phyloP scores from a whole-genome alignment of 1,139 yeast genomes.

The Suhomyces bolitotheri region DNA sequence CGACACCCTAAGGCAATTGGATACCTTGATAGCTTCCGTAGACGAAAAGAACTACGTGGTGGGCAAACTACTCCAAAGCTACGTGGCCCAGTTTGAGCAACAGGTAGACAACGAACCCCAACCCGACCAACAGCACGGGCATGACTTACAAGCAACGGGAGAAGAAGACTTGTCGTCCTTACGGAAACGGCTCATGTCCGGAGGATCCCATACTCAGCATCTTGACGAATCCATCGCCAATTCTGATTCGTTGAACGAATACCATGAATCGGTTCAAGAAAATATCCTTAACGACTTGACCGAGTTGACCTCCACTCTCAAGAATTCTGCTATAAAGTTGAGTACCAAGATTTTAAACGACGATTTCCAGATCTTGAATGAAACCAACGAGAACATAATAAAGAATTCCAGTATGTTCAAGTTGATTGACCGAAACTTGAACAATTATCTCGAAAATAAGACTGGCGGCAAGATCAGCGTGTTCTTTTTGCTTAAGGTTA shows the following conservation, averaged over 20 bases:
- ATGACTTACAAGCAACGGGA: constrained; percentile 8
- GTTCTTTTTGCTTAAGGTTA: constrained; percentile 36
- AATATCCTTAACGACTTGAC: constrained; percentile 41
- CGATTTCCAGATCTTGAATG: constrained; percentile 37
- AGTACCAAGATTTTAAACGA: constrained; percentile 36
- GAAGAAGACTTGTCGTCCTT: constrained; percentile 25
- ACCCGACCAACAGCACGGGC: constrained; percentile 3
- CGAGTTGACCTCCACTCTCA: constrained; percentile 37
- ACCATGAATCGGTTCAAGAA: constrained; percentile 47
- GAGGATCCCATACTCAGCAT: constrained; percentile 21
- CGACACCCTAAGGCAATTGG: constrained; percentile 13
- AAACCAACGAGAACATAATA: constrained; percentile 39
- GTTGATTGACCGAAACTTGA: constrained; percentile 40
- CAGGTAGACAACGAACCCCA: constrained; percentile 5
- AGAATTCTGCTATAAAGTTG: constrained; percentile 37
- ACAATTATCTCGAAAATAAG: constrained; percentile 35
- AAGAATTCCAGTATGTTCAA: constrained; percentile 40
- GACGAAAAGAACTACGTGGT: constrained; percentile 30
- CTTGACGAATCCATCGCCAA: constrained; percentile 15
- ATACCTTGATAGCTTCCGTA: constrained; percentile 15
- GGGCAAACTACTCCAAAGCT: constrained; percentile 18
- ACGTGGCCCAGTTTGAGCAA: constrained; percentile 11
- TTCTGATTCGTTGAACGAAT: constrained; percentile 27
- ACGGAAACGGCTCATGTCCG: constrained; percentile 30
- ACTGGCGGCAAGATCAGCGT: constrained; percentile 41